Evolutionary conservation across 2,329 filamentous ascomycete genomes (phyloP).

Genomic region (Mariannaea sp.): DNA sequence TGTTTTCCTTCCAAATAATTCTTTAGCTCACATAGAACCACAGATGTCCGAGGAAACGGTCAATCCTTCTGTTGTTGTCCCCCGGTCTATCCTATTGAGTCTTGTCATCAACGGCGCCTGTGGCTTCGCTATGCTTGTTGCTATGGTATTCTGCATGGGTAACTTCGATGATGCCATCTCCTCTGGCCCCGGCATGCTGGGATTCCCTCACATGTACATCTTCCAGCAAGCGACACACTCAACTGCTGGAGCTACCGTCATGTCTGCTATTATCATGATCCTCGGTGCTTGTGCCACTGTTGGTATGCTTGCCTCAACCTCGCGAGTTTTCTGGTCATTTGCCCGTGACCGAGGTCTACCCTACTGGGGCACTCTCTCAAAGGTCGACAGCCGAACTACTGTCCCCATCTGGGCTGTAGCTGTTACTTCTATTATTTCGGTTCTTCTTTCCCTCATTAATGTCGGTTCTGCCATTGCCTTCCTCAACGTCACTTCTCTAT

Average conservation of each 20-base stretch:
- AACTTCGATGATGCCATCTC: slow-evolving; percentile 51
- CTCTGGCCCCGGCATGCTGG: slow-evolving; percentile 47
- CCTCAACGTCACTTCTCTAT: slow-evolving; percentile 39
- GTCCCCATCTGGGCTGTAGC: slow-evolving; percentile 38
- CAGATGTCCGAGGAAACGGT: slow-evolving; percentile 53
- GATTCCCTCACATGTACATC: slow-evolving; percentile 63
- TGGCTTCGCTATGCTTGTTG: slow-evolving; percentile 61
- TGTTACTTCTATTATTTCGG: slow-evolving; percentile 35
- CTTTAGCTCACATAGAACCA: not conserved
- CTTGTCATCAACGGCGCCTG: slow-evolving; percentile 56
- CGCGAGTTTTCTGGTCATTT: slow-evolving; percentile 62
- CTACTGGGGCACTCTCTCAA: slow-evolving; percentile 37
- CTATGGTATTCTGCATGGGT: slow-evolving; percentile 58
- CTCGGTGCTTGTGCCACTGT: slow-evolving; percentile 55
- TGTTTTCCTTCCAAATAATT: not conserved
- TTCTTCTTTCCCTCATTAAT: slow-evolving; percentile 42
- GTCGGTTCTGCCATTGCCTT: slow-evolving; percentile 41
- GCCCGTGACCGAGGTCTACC: slow-evolving; percentile 41
- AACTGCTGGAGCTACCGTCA: slow-evolving; percentile 53
- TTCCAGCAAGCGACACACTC: slow-evolving; percentile 57
- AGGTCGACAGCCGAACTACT: slow-evolving; percentile 35
- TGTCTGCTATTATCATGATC: slow-evolving; percentile 55
- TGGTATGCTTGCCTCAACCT: slow-evolving; percentile 61
- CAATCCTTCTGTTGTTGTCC: slow-evolving; percentile 55
- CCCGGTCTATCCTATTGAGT: slow-evolving; percentile 54